These are phyloP conservation scores for Trichopus zeylanicus DNA, from an alignment of 116 monocot species.

Conservation along the genomic window DNA sequence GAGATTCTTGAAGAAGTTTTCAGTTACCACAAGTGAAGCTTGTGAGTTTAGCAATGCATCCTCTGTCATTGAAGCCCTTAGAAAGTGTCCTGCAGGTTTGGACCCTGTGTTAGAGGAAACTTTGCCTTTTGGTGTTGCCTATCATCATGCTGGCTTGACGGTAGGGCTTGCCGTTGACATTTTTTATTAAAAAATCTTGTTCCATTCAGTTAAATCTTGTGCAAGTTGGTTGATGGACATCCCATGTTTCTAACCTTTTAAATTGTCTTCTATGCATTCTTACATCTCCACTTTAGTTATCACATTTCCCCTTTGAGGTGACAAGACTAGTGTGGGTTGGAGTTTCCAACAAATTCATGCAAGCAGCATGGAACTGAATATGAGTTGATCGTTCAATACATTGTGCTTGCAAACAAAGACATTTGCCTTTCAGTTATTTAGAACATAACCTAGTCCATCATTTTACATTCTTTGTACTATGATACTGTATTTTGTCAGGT, in stretches of 20 bases:
- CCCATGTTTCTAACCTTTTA: no score
- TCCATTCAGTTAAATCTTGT: no score
- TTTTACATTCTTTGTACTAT: not conserved
- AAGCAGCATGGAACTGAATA: not conserved
- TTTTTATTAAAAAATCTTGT: conserved; percentile 10
- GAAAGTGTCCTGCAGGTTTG: conserved; percentile 77
- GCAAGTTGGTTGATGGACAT: no score
- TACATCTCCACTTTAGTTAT: no score
- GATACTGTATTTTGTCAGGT: conserved; percentile 30
- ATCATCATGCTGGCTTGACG: conserved; percentile 99
- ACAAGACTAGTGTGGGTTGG: not conserved
- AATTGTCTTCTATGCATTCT: no score
- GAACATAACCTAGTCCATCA: not conserved
- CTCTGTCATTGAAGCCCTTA: conserved; percentile 76
- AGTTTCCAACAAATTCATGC: not conserved
- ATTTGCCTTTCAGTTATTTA: not conserved
- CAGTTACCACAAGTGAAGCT: conserved; percentile 15
- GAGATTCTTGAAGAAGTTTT: conserved; percentile 40
- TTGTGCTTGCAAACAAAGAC: not conserved
- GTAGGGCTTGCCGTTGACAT: conserved; percentile 23
- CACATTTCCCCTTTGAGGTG: no score
- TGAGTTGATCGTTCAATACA: not conserved
- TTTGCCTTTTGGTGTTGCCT: conserved; percentile 89
- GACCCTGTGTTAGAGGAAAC: conserved; percentile 90
- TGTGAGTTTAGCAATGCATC: conserved; percentile 47